phyloP scores from a whole-genome alignment of 2,329 filamentous ascomycete species.

The Alternaria novae-zelandiae region DNA sequence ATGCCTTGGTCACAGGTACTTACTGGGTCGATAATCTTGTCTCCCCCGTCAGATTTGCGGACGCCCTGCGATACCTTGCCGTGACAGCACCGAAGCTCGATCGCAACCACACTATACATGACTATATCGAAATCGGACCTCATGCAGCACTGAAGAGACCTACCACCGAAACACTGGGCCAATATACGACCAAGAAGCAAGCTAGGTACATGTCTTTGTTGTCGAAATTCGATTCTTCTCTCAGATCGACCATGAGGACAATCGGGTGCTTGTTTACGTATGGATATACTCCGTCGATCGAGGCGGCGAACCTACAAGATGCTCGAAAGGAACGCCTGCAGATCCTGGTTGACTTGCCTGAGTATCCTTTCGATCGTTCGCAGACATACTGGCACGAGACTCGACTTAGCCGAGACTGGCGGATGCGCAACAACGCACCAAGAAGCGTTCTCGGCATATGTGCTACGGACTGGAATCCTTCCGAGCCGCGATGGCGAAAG shows the following conservation, averaged over 20 bases:
- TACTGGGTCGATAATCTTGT: slow-evolving; percentile 49
- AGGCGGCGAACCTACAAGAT: background rate
- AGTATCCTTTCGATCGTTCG: slow-evolving; percentile 33
- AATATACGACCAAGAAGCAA: background rate
- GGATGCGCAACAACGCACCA: background rate
- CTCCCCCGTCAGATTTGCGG: slow-evolving; percentile 42
- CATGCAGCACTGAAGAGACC: slow-evolving; percentile 41
- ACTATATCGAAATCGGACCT: slow-evolving; percentile 39
- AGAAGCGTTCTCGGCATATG: slow-evolving; percentile 22
- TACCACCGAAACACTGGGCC: slow-evolving; percentile 1
- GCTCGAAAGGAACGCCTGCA: background rate
- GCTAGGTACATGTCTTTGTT: background rate
- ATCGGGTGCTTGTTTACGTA: background rate
- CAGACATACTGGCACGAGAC: slow-evolving; percentile 29
- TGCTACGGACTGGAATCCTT: slow-evolving; percentile 27
- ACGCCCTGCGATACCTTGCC: background rate
- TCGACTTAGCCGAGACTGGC: slow-evolving; percentile 10
- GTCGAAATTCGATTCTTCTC: background rate
- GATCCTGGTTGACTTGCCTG: slow-evolving; percentile 5
- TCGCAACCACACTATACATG: background rate
- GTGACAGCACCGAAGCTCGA: background rate
- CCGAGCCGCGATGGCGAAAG: slow-evolving; percentile 52
- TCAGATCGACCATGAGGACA: background rate
- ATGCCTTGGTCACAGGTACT: slow-evolving; percentile 22
- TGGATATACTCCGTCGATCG: background rate